phyloP scores from a whole-genome alignment of 2,329 filamentous ascomycete genomes.

The Aspergillus puulaauensis region DNA sequence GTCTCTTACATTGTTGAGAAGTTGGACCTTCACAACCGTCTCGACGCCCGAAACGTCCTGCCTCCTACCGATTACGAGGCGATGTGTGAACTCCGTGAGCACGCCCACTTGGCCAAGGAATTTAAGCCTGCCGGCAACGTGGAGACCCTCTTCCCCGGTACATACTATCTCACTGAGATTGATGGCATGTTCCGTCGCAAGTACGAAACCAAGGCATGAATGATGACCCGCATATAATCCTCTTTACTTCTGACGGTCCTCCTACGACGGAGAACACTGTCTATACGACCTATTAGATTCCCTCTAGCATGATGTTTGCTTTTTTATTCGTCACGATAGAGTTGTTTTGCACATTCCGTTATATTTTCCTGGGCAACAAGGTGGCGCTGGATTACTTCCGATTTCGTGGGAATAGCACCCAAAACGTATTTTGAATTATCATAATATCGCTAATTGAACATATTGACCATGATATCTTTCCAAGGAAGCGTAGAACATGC shows the following conservation, averaged over 20 bases:
- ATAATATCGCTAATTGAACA: constrained; percentile 18
- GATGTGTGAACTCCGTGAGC: constrained; percentile 79
- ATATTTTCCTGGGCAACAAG: constrained; percentile 10
- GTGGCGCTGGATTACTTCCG: constrained; percentile 19
- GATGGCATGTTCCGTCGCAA: constrained; percentile 84
- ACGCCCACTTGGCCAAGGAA: constrained; percentile 79
- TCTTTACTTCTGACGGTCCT: constrained; percentile 17
- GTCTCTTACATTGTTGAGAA: constrained; percentile 66
- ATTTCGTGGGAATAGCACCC: constrained; percentile 9
- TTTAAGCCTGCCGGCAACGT: constrained; percentile 68
- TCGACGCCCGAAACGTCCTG: constrained; percentile 65
- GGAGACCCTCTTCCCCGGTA: constrained; percentile 64
- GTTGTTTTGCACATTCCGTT: constrained; percentile 5
- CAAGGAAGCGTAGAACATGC: background rate
- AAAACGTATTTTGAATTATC: constrained; percentile 10
- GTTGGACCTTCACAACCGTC: constrained; percentile 67
- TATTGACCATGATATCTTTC: background rate
- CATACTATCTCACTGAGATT: constrained; percentile 77
- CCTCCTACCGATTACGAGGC: constrained; percentile 71
- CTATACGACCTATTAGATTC: constrained; percentile 38
- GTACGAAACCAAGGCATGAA: constrained; percentile 72
- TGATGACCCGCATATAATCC: constrained; percentile 16
- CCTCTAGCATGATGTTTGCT: constrained; percentile 29
- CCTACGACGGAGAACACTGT: constrained; percentile 26
- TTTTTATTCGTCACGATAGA: constrained; percentile 26